phyloP scores from a whole-genome alignment of 2,329 filamentous ascomycete genomes.

The Pseudogymnoascus sp. region DNA sequence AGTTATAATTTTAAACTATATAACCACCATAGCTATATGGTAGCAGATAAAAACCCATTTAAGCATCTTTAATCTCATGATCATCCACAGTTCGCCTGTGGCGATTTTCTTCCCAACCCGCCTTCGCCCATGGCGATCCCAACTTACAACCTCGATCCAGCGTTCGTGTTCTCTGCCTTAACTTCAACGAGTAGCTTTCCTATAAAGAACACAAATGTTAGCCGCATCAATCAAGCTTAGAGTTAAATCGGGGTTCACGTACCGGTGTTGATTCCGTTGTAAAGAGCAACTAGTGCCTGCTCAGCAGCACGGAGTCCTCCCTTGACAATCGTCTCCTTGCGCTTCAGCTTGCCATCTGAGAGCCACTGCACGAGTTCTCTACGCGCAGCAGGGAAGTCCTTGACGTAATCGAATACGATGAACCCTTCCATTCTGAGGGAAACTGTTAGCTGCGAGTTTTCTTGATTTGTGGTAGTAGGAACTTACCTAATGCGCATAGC shows the following conservation, averaged over 20 bases:
- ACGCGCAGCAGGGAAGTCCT: conserved; percentile 48
- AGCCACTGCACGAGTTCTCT: conserved; percentile 58
- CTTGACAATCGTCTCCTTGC: conserved; percentile 60
- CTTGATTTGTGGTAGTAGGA: not conserved
- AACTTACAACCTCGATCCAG: conserved; percentile 27
- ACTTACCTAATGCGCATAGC: conserved; percentile 43
- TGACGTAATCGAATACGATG: conserved; percentile 59
- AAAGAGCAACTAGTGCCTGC: conserved; percentile 53
- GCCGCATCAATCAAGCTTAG: not conserved
- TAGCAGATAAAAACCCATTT: not conserved
- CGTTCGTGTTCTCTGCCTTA: conserved; percentile 32
- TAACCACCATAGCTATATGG: not conserved
- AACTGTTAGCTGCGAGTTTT: conserved; percentile 20
- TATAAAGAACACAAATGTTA: conserved; percentile 11
- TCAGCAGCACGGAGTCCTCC: conserved; percentile 60
- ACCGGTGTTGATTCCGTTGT: conserved; percentile 61
- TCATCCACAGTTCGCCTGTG: not conserved
- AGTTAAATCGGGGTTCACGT: conserved; percentile 20
- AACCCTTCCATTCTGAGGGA: conserved; percentile 56
- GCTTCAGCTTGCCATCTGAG: conserved; percentile 61
- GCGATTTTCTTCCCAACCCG: not conserved
- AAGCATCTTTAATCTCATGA: not conserved
- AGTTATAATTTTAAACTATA: not conserved
- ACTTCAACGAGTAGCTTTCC: conserved; percentile 49
- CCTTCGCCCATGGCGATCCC: not conserved